These are phyloP conservation scores for Epichloe festucae DNA, from an alignment of 2,329 filamentous ascomycete genomes.

Conservation along the genomic window DNA sequence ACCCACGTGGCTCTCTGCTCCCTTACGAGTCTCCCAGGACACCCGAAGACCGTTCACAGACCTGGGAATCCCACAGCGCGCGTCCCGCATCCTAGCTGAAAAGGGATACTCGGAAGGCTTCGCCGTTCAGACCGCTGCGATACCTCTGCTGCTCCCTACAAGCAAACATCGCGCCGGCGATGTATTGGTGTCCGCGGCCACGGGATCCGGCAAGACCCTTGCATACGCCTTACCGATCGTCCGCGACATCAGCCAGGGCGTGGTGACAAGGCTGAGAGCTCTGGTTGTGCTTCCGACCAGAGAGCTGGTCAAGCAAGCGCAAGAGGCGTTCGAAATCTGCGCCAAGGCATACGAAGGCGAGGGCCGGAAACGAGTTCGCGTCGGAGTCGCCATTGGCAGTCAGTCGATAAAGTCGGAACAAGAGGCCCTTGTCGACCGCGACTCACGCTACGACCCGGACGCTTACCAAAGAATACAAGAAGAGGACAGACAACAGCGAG, in stretches of 20 bases:
- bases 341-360: conserved; percentile 44
- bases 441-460: conserved; percentile 50
- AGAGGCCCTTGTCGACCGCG: conserved; percentile 30
- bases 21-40: conserved; percentile 53
- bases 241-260: conserved; percentile 54
- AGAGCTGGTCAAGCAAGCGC: conserved; percentile 78
- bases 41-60: conserved; percentile 46
- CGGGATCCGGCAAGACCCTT: conserved; percentile 89
- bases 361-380: conserved; percentile 53
- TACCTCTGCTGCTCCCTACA: conserved; percentile 65
- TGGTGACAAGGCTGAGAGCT: conserved; percentile 56
- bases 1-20: conserved; percentile 67
- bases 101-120: conserved; percentile 36
- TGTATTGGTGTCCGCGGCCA: conserved; percentile 80
- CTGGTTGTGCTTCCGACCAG: conserved; percentile 83
- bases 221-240: conserved; percentile 83
- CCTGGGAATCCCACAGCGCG: conserved; percentile 48
- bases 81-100: conserved; percentile 48
- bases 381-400: conserved; percentile 74
- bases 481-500: conserved; percentile 6
- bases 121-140: conserved; percentile 35
- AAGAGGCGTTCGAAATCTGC: conserved; percentile 64
- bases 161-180: conserved; percentile 55
- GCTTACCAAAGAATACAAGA: conserved; percentile 26
- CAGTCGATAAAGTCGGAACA: conserved; percentile 59